phyloP scores from a whole-genome alignment of 2,329 filamentous ascomycete genomes.

The Pseudovirgaria hyperparasitica region DNA sequence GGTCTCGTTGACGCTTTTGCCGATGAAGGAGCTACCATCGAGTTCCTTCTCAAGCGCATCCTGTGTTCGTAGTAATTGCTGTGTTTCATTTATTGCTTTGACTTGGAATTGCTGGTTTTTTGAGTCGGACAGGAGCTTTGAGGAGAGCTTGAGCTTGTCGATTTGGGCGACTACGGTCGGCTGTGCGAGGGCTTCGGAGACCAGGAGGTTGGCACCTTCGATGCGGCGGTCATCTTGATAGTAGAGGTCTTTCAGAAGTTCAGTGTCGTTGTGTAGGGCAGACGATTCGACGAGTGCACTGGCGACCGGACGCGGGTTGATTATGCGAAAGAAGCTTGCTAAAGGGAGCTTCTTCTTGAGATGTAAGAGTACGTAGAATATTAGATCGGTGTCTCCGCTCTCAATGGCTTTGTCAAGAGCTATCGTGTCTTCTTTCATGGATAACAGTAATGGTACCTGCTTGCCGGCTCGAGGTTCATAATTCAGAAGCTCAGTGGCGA shows the following conservation, averaged over 20 bases:
- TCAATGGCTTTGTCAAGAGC: conserved; percentile 94
- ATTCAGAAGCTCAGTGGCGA: conserved; percentile 84
- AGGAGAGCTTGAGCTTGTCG: conserved; percentile 81
- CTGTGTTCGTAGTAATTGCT: conserved; percentile 70
- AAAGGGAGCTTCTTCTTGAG: conserved; percentile 83
- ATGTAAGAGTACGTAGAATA: conserved; percentile 78
- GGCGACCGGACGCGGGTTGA: conserved; percentile 74
- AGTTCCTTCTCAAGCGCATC: conserved; percentile 78
- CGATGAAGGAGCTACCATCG: conserved; percentile 54
- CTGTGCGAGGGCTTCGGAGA: conserved; percentile 70
- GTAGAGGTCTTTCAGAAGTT: conserved; percentile 85
- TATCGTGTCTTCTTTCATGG: conserved; percentile 91
- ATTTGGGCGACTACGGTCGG: conserved; percentile 54
- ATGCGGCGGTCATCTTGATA: conserved; percentile 90
- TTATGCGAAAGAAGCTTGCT: conserved; percentile 81
- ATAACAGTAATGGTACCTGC: conserved; percentile 83
- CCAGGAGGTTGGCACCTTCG: conserved; percentile 77
- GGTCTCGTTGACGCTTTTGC: conserved; percentile 81
- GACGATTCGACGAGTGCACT: conserved; percentile 81
- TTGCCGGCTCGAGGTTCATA: conserved; percentile 91
- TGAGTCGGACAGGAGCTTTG: conserved; percentile 70
- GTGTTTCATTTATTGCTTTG: conserved; percentile 65
- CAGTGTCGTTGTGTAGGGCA: conserved; percentile 64
- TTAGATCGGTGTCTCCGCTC: conserved; percentile 84
- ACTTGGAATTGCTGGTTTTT: conserved; percentile 68